Evolutionary conservation across 495 filamentous ascomycete genomes (phyloP).

Genomic region (Penicilliopsis zonata): DNA sequence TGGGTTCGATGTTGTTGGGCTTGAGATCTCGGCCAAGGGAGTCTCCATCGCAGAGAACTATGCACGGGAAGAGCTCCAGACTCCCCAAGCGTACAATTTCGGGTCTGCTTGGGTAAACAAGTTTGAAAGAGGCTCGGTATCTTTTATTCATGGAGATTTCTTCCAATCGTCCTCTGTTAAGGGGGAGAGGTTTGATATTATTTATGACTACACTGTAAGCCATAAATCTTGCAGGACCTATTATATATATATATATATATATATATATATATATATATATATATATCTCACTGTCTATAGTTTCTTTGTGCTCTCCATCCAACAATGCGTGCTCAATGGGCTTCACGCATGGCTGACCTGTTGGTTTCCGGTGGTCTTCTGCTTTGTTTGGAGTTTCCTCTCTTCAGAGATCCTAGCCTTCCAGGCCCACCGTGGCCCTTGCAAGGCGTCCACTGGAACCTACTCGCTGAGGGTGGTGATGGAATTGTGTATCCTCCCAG

Average conservation of each 20-base stretch:
- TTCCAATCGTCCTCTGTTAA: conserved; percentile 42
- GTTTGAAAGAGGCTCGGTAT: conserved; percentile 12
- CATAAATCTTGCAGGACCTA: not conserved
- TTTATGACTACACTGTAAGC: conserved; percentile 68
- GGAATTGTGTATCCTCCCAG: conserved; percentile 6
- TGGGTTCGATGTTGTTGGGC: conserved; percentile 18
- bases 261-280: not conserved
- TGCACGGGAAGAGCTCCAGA: conserved; percentile 4
- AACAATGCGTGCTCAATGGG: conserved; percentile 17
- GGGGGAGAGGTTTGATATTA: conserved; percentile 46
- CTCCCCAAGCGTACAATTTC: conserved; percentile 5
- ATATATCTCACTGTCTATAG: conserved; percentile 6
- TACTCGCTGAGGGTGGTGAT: conserved; percentile 12
- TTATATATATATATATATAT: not conserved
- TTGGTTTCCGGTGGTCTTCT: conserved; percentile 16
- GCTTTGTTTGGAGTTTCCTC: conserved; percentile 32
- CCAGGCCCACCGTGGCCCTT: conserved; percentile 28
- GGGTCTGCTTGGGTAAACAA: not conserved
- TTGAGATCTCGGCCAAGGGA: conserved; percentile 19
- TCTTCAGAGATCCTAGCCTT: conserved; percentile 22
- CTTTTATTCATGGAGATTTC: conserved; percentile 52
- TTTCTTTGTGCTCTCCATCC: conserved; percentile 33
- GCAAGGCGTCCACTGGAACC: conserved; percentile 22
- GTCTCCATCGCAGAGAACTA: conserved; percentile 12
- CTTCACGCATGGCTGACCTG: conserved; percentile 20